Percentiles rank a stretch among this genome's conserved stretches.
These are phyloP conservation scores for Fraxinus paxiana DNA, from an alignment of 305 asterid species.

Conservation along the genomic window DNA sequence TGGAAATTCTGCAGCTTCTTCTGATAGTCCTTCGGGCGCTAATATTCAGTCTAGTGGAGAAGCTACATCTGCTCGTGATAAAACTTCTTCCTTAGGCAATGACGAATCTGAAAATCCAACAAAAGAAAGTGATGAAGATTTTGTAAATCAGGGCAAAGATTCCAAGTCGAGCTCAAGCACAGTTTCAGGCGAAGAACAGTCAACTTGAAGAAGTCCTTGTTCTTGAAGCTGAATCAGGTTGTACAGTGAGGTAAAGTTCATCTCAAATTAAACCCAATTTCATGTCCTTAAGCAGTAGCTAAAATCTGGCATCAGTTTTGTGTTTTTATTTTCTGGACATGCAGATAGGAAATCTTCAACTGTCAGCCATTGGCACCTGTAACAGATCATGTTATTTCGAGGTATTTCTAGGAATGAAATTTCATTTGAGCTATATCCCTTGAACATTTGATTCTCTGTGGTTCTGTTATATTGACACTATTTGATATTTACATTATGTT, in stretches of 20 bases:
- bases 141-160: constrained; percentile 35
- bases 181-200: constrained; percentile 24
- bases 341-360: constrained; percentile 34
- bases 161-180: constrained; percentile 28
- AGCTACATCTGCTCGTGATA: background rate
- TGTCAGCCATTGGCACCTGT: constrained; percentile 32
- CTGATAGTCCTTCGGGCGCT: background rate
- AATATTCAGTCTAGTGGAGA: background rate
- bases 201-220: constrained; percentile 28
- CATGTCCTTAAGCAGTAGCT: constrained; percentile 41
- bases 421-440: background rate
- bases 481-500: background rate
- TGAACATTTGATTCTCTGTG: background rate
- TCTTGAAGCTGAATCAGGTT: constrained; percentile 40
- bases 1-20: constrained; percentile 12
- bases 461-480: background rate
- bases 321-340: constrained; percentile 37
- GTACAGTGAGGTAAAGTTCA: constrained; percentile 63
- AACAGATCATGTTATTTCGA: constrained; percentile 24
- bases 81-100: constrained; percentile 13
- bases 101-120: background rate
- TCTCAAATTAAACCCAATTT: constrained; percentile 31
- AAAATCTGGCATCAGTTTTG: constrained; percentile 38
- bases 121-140: constrained; percentile 30
- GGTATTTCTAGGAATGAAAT: constrained; percentile 18